Percentiles rank a stretch among this genome's conserved stretches.
Evolutionary conservation across 208 protist genomes (phyloP).

Genomic region (Trypanosoma grayi): DNA sequence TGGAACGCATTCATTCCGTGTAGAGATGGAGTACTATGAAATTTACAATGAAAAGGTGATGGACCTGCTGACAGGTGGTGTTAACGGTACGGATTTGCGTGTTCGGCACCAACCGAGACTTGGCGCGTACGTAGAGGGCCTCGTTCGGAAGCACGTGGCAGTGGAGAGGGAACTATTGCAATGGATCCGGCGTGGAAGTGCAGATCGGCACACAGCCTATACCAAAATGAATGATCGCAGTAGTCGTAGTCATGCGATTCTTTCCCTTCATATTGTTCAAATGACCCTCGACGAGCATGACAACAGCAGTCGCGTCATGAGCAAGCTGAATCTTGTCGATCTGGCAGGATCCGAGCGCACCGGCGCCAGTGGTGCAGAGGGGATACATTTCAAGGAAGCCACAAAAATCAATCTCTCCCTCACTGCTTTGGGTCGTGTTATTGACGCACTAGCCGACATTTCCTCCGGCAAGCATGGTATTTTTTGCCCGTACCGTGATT

Average conservation of each 20-base stretch:
- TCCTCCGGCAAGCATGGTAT: constrained; percentile 48
- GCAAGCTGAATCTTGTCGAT: constrained; percentile 93
- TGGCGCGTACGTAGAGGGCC: constrained; percentile 80
- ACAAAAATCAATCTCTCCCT: constrained; percentile 92
- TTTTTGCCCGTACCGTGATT: constrained; percentile 89
- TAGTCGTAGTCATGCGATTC: constrained; percentile 87
- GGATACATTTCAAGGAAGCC: constrained; percentile 66
- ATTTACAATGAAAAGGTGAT: constrained; percentile 92
- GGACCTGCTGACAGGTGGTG: constrained; percentile 56
- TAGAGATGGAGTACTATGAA: constrained; percentile 83
- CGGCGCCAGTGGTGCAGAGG: constrained; percentile 55
- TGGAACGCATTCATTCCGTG: constrained; percentile 63
- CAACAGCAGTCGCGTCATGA: constrained; percentile 45
- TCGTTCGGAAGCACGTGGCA: constrained; percentile 45
- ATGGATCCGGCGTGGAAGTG: constrained; percentile 69
- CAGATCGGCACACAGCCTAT: constrained; percentile 75
- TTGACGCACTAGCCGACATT: constrained; percentile 78
- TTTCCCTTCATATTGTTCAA: constrained; percentile 72
- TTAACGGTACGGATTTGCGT: constrained; percentile 48
- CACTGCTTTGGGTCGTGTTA: constrained; percentile 89
- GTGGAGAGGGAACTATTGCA: constrained; percentile 64
- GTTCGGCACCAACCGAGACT: constrained; percentile 62
- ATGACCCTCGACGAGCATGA: constrained; percentile 50
- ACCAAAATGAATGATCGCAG: constrained; percentile 90
- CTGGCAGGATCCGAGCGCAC: constrained; percentile 92